Percentiles rank a stretch among this genome's conserved stretches.
These are phyloP conservation scores for Millerozyma acaciae DNA, from an alignment of 805 yeast species.

Conservation along the genomic window DNA sequence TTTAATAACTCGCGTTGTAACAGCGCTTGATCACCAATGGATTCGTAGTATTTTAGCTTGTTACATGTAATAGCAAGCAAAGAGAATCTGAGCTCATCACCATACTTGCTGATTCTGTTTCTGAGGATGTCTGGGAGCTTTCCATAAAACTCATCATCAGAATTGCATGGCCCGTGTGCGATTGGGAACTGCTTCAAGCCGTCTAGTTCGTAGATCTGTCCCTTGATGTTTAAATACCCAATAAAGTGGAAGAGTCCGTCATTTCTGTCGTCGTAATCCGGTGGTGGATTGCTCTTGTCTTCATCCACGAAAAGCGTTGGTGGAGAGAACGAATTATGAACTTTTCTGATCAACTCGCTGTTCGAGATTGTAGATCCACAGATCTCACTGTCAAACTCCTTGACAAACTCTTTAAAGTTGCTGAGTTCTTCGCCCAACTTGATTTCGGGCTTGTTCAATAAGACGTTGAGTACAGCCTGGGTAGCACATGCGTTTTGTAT, in stretches of 20 bases:
- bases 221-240: constrained; percentile 46
- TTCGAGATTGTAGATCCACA: constrained; percentile 60
- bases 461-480: constrained; percentile 58
- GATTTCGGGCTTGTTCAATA: constrained; percentile 36
- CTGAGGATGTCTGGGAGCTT: constrained; percentile 43
- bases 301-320: constrained; percentile 52
- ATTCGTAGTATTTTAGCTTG: constrained; percentile 34
- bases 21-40: constrained; percentile 37
- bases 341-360: constrained; percentile 51
- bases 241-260: constrained; percentile 60
- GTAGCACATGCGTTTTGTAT: constrained; percentile 74
- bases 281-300: constrained; percentile 17
- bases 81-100: constrained; percentile 53
- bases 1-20: constrained; percentile 41
- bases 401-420: constrained; percentile 47
- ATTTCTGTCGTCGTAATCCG: constrained; percentile 30
- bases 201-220: constrained; percentile 55
- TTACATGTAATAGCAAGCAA: constrained; percentile 52
- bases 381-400: constrained; percentile 51
- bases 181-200: constrained; percentile 58
- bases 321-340: constrained; percentile 59
- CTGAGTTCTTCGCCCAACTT: constrained; percentile 47
- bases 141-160: constrained; percentile 38
- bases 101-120: constrained; percentile 44
- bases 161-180: constrained; percentile 39